phyloP scores from a whole-genome alignment of 1,139 yeast species.

The Suhomyces ambrosiae region DNA sequence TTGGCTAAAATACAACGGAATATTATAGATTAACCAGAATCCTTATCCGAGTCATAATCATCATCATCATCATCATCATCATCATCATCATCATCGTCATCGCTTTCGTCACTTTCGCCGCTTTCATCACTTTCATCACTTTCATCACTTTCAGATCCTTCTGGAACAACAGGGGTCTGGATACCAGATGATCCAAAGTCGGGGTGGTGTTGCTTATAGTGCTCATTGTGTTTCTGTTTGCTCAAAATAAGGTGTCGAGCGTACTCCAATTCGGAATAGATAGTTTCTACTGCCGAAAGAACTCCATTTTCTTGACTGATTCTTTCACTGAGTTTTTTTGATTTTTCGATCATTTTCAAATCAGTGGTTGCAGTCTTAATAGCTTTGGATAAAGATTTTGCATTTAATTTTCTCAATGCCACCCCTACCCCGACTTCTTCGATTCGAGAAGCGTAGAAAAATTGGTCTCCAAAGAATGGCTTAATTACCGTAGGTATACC shows the following conservation, averaged over 20 bases:
- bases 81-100: constrained; percentile 8
- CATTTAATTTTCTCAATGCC: constrained; percentile 66
- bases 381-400: constrained; percentile 64
- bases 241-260: constrained; percentile 53
- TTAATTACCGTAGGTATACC: constrained; percentile 89
- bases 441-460: constrained; percentile 82
- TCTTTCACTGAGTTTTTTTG: constrained; percentile 59
- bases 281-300: constrained; percentile 67
- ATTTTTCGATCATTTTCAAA: constrained; percentile 64
- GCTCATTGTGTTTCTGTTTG: constrained; percentile 32
- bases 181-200: constrained; percentile 25
- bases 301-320: constrained; percentile 81
- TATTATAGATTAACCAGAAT: too few relatives aligned
- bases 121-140: constrained; percentile 15
- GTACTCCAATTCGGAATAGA: constrained; percentile 79
- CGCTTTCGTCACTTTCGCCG: constrained; percentile 11
- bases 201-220: constrained; percentile 24
- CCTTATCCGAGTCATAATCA: too few relatives aligned
- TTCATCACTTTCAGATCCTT: constrained; percentile 20
- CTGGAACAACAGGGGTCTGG: constrained; percentile 32
- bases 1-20: too few relatives aligned
- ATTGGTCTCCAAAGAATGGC: constrained; percentile 96
- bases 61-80: constrained; percentile 11
- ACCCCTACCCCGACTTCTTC: constrained; percentile 92
- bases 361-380: constrained; percentile 68